Evolutionary conservation across 2,329 filamentous ascomycete species (phyloP).

Genomic region (Byssochlamys sp.): DNA sequence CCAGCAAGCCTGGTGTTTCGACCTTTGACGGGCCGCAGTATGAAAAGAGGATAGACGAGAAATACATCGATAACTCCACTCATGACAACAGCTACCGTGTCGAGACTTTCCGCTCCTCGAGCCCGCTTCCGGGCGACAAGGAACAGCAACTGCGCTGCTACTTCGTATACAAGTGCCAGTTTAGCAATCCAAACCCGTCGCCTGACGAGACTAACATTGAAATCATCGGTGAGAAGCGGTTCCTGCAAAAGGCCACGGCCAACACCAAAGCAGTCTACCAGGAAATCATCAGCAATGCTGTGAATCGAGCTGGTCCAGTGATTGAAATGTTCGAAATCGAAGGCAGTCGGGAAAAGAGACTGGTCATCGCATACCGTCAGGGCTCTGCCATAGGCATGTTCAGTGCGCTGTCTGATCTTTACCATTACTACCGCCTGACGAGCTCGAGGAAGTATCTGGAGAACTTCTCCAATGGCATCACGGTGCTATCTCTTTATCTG

Average conservation of each 20-base stretch:
- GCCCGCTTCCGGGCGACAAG: constrained; percentile 61
- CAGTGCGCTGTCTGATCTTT: constrained; percentile 87
- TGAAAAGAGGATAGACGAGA: constrained; percentile 84
- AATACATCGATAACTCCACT: constrained; percentile 77
- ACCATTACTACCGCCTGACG: constrained; percentile 97
- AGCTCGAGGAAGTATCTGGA: constrained; percentile 96
- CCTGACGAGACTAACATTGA: constrained; percentile 80
- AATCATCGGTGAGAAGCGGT: constrained; percentile 82
- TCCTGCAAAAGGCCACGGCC: constrained; percentile 86
- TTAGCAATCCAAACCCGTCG: constrained; percentile 62
- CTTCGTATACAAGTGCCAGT: constrained; percentile 95
- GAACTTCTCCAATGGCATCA: constrained; percentile 97
- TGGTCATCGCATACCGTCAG: constrained; percentile 90
- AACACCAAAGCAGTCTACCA: constrained; percentile 96
- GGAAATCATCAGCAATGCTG: constrained; percentile 78
- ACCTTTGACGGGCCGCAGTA: constrained; percentile 74
- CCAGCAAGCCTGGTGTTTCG: constrained; percentile 76
- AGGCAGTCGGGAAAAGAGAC: constrained; percentile 77
- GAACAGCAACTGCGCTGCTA: constrained; percentile 88
- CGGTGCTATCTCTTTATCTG: constrained; percentile 91
- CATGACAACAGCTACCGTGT: constrained; percentile 73
- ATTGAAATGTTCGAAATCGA: constrained; percentile 98
- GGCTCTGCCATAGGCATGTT: constrained; percentile 87
- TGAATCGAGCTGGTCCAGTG: constrained; percentile 78
- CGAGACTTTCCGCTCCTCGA: constrained; percentile 91